Conservation (phyloP, 805 yeast species). For the Wickerhamomyces chambardii region DNA sequence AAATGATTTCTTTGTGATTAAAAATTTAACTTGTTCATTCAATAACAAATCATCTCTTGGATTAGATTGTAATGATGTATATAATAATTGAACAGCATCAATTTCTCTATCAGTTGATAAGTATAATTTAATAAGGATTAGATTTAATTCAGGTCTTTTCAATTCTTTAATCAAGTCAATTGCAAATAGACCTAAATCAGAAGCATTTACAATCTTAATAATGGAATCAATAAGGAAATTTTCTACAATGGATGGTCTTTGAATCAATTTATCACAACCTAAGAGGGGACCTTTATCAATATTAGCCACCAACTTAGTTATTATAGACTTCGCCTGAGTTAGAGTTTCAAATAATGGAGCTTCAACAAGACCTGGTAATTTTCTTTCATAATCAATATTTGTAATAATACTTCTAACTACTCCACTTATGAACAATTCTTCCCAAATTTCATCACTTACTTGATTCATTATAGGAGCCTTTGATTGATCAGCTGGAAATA, state of each 20-base stretch:
- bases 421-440: slow-evolving; percentile 49
- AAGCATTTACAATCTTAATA: slow-evolving; percentile 31
- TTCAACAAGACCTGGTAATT: slow-evolving; percentile 50
- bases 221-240: slow-evolving; percentile 73
- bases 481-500: slow-evolving; percentile 25
- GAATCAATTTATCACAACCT: slow-evolving; percentile 59
- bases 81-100: slow-evolving; percentile 22
- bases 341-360: slow-evolving; percentile 25
- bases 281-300: slow-evolving; percentile 42
- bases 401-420: slow-evolving; percentile 46
- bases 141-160: slow-evolving; percentile 14
- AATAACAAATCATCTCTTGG: slow-evolving; percentile 12
- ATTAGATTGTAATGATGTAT: slow-evolving; percentile 16
- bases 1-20: slow-evolving; percentile 43
- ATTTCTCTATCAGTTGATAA: slow-evolving; percentile 24
- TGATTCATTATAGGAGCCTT: slow-evolving; percentile 21
- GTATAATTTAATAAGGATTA: slow-evolving; percentile 21
- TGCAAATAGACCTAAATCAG: slow-evolving; percentile 29
- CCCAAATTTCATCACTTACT: slow-evolving; percentile 37
- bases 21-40: slow-evolving; percentile 48
- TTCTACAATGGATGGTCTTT: slow-evolving; percentile 51
- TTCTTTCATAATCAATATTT: slow-evolving; percentile 44
- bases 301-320: slow-evolving; percentile 5
- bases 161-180: slow-evolving; percentile 24
- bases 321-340: slow-evolving; percentile 5